These are phyloP conservation scores for Tolypocladium pustulatum DNA, from an alignment of 2,329 filamentous ascomycete species.

Conservation along the genomic window DNA sequence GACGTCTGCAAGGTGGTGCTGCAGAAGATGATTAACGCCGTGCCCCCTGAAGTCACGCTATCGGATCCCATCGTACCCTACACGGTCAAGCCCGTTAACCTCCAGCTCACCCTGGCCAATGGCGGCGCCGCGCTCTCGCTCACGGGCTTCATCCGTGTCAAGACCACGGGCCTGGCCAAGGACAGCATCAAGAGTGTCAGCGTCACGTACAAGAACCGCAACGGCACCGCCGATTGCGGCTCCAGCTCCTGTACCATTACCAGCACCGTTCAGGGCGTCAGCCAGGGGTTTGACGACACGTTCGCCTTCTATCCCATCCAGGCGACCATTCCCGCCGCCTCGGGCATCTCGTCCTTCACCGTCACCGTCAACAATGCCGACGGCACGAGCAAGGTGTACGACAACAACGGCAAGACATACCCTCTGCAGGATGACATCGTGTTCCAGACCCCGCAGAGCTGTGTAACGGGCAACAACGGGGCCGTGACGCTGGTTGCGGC, in stretches of 20 bases:
- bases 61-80: constrained; percentile 44
- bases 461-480: constrained; percentile 32
- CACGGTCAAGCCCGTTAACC: constrained; percentile 45
- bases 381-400: constrained; percentile 33
- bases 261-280: constrained; percentile 34
- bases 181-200: constrained; percentile 34
- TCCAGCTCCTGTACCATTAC: constrained; percentile 30
- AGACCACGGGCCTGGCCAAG: constrained; percentile 35
- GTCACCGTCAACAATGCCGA: constrained; percentile 37
- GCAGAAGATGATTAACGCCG: constrained; percentile 52
- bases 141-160: constrained; percentile 45
- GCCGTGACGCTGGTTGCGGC: constrained; percentile 34
- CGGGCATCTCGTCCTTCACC: constrained; percentile 52
- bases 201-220: constrained; percentile 45
- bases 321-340: constrained; percentile 41
- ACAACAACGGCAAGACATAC: constrained; percentile 49
- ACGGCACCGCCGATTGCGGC: constrained; percentile 35
- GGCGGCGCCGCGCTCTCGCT: constrained; percentile 38
- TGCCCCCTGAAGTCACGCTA: constrained; percentile 39
- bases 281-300: constrained; percentile 48
- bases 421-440: constrained; percentile 44
- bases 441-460: constrained; percentile 47
- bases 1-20: constrained; percentile 39
- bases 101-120: constrained; percentile 42
- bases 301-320: constrained; percentile 44